Conservation (phyloP, 352 stramenopile species). For the Thraustochytrium sp. region DNA sequence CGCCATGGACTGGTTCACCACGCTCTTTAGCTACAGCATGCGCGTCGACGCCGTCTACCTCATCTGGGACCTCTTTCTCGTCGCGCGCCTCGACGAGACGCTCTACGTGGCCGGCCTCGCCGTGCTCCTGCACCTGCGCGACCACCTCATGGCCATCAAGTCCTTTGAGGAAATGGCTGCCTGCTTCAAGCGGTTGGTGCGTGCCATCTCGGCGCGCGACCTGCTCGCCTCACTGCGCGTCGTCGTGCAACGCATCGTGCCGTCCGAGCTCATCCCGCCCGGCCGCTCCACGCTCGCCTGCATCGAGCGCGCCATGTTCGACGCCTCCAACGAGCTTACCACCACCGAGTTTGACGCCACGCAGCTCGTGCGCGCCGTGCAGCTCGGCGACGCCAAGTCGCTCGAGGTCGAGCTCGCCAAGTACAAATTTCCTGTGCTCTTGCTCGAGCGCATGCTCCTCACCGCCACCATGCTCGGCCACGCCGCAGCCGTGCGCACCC, state of each 20-base stretch:
- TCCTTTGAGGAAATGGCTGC: slow-evolving; percentile 34
- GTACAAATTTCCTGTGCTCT: not conserved
- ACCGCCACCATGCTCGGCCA: not conserved
- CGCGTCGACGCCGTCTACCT: slow-evolving; percentile 34
- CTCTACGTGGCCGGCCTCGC: slow-evolving; percentile 1
- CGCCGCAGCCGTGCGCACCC: not conserved
- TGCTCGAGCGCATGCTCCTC: not conserved
- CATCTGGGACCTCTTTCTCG: slow-evolving; percentile 24
- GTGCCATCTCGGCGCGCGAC: not conserved
- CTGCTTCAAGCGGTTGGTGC: not conserved
- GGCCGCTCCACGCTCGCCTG: slow-evolving; percentile 11
- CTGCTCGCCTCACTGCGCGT: not conserved
- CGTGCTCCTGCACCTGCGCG: not conserved
- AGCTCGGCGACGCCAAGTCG: not conserved
- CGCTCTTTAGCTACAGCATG: slow-evolving; percentile 32
- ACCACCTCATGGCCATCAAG: slow-evolving; percentile 2
- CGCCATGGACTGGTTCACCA: slow-evolving; percentile 43
- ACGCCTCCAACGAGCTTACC: slow-evolving; percentile 13
- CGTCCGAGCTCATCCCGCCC: slow-evolving; percentile 25
- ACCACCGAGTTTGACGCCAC: slow-evolving; percentile 27
- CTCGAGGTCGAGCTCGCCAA: not conserved
- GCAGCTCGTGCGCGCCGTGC: slow-evolving; percentile 2
- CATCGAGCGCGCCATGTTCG: slow-evolving; percentile 28
- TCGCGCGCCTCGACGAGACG: slow-evolving; percentile 9
- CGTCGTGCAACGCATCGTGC: slow-evolving; percentile 26